Conservation (phyloP, 2,329 filamentous ascomycete species). For the Fonsecaea multimorphosa region DNA sequence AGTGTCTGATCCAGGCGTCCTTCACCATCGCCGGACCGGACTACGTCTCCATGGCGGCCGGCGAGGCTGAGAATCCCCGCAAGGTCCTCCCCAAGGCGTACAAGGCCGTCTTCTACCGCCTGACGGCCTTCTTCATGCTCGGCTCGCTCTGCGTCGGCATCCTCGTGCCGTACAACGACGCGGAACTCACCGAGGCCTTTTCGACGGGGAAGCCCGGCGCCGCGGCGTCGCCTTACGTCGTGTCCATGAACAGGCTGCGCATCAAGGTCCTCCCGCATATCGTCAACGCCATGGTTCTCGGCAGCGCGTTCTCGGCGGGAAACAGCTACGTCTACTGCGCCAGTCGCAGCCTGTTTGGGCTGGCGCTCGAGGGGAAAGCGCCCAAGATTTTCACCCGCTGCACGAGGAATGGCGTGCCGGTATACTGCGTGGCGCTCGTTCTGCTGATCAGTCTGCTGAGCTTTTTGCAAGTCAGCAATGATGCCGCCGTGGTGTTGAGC, state of each 20-base stretch:
- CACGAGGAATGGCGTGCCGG: slow-evolving; percentile 70
- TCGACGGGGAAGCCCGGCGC: slow-evolving; percentile 66
- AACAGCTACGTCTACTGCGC: slow-evolving; percentile 73
- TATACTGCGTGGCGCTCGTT: slow-evolving; percentile 72
- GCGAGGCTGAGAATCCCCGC: slow-evolving; percentile 74
- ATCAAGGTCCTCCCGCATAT: slow-evolving; percentile 71
- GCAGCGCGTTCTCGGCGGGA: slow-evolving; percentile 70
- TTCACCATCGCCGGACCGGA: slow-evolving; percentile 73
- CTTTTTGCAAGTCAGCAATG: slow-evolving; percentile 73
- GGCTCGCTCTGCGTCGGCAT: slow-evolving; percentile 76
- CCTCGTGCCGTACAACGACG: slow-evolving; percentile 72
- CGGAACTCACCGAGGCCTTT: slow-evolving; percentile 66
- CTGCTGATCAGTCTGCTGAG: slow-evolving; percentile 72
- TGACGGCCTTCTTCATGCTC: slow-evolving; percentile 76
- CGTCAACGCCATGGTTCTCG: slow-evolving; percentile 74
- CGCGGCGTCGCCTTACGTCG: slow-evolving; percentile 69
- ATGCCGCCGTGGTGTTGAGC: slow-evolving; percentile 69
- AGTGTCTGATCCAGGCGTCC: slow-evolving; percentile 73
- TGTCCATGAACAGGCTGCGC: slow-evolving; percentile 69
- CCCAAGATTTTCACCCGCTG: slow-evolving; percentile 67
- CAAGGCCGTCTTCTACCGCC: slow-evolving; percentile 78
- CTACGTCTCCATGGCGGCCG: slow-evolving; percentile 69
- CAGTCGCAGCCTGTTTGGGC: slow-evolving; percentile 70
- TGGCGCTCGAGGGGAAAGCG: slow-evolving; percentile 72
- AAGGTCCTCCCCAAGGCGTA: slow-evolving; percentile 73